Evolutionary conservation across 768 basidiomycete genomes (phyloP).

Genomic region (Hortiboletus campestris): DNA sequence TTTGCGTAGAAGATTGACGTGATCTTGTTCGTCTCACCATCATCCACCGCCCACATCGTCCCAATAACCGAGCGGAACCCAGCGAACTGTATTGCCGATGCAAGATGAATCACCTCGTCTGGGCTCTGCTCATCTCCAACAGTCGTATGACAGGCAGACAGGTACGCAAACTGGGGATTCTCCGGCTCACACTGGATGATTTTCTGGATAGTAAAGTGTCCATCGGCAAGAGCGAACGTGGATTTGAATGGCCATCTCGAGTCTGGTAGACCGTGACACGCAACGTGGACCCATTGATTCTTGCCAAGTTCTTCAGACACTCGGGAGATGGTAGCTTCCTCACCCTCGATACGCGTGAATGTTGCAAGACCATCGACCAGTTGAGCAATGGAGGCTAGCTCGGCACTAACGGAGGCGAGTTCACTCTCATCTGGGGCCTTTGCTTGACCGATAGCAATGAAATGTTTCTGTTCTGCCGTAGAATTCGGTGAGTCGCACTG

Average conservation of each 20-base stretch:
- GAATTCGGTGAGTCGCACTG: neutral
- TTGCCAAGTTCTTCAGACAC: neutral
- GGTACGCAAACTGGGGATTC: slow-evolving; percentile 6
- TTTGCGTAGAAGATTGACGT: too few species aligned
- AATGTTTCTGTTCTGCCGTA: neutral
- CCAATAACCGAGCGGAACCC: slow-evolving; percentile 2
- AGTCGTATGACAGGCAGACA: slow-evolving; percentile 23
- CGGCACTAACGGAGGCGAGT: neutral
- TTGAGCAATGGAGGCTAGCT: neutral
- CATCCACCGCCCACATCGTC: neutral
- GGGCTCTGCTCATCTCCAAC: slow-evolving; percentile 21
- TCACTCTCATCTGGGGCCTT: neutral
- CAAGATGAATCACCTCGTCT: slow-evolving; percentile 21
- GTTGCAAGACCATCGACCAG: neutral
- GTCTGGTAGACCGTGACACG: slow-evolving; percentile 19
- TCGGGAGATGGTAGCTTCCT: neutral
- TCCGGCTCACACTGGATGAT: slow-evolving; percentile 4
- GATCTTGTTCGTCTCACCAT: too few species aligned
- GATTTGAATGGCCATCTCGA: slow-evolving; percentile 13
- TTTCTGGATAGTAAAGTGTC: slow-evolving; percentile 1
- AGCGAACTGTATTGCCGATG: neutral
- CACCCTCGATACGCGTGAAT: neutral
- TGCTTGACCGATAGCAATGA: slow-evolving; percentile 1
- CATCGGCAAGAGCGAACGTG: slow-evolving; percentile 5
- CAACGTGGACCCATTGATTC: slow-evolving; percentile 20